Base-by-base conservation (phyloP, 352 stramenopile genomes). In the Thalassiosira allenii region DNA sequence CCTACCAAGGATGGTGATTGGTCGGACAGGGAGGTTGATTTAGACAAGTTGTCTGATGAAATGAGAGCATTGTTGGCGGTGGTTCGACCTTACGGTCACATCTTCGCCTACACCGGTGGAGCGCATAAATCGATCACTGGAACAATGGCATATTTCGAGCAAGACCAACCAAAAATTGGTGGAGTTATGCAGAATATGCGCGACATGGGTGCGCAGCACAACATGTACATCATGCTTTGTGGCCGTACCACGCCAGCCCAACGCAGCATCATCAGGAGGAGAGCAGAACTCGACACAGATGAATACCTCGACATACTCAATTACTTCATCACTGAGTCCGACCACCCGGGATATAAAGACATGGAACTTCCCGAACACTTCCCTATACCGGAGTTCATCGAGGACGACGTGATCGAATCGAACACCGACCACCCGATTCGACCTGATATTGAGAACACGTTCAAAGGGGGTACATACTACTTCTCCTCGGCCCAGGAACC, bases 61-160 rank as follows among this genome's bases (percentile, higher is more conserved):
- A 59, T 81, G 52, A 40, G 44, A 47, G 52, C 62, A 22, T 40
- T 81, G 9, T 2, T 75, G 5, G 49, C 72, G 27, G 51, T 53
- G 33, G n/a, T 69, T 0, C 47, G 72, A 30, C 51, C 72, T 34
- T 69, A 49, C 53, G 72, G 62, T 5, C 64, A 54, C 41, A 27
- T 75, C 1, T 66, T 75, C 6, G 9, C 25, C 37, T 56, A 66
- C 22, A 44, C 41, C 37, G 59, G 61, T 29, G 72, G 72, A 29
- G 20, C n/a, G 34, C 72, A 81, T 9, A 75, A 81, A 57, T 75
- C 29, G 2, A 44, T 81, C 25, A 22, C 12, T n/a, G 63, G 72
- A 17, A 37, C 74, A 17, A 70, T 64, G 56, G 27, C 59, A 29
- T 81, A 69, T 34, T 81, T 70, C 53, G 53, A 81, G 56, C 29